Evolutionary conservation across 2,329 filamentous ascomycete species (phyloP).

Genomic region (Zasmidium cellare): DNA sequence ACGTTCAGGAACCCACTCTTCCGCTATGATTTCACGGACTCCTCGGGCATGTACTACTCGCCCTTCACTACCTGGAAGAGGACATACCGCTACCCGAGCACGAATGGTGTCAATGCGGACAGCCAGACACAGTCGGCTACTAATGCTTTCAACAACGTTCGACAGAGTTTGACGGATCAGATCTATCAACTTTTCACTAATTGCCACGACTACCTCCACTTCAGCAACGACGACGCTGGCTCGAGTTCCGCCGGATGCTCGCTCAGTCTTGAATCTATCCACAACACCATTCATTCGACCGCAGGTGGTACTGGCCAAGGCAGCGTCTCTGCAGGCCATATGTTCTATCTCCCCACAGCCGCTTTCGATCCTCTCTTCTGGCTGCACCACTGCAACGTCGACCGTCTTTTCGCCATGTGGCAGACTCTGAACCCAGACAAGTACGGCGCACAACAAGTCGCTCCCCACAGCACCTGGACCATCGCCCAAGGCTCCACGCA

Average conservation of each 20-base stretch:
- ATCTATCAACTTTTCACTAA: slow-evolving; percentile 28
- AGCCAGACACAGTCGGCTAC: slow-evolving; percentile 16
- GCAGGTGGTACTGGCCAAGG: slow-evolving; percentile 23
- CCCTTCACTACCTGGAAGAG: slow-evolving; percentile 24
- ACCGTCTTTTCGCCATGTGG: slow-evolving; percentile 37
- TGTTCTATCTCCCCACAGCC: slow-evolving; percentile 32
- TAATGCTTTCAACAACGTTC: slow-evolving; percentile 20
- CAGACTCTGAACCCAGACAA: slow-evolving; percentile 28
- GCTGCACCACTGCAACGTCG: slow-evolving; percentile 37
- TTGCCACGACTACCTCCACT: slow-evolving; percentile 26
- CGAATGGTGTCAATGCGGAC: slow-evolving; percentile 18
- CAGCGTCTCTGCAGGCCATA: slow-evolving; percentile 28
- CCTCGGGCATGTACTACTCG: slow-evolving; percentile 18
- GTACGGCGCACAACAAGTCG: slow-evolving; percentile 27
- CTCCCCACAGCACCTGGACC: slow-evolving; percentile 32
- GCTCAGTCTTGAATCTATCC: slow-evolving; percentile 28
- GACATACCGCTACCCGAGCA: slow-evolving; percentile 28
- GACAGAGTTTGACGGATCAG: slow-evolving; percentile 25
- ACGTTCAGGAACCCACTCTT: slow-evolving; percentile 30
- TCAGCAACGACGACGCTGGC: slow-evolving; percentile 26
- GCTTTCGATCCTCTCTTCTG: slow-evolving; percentile 37
- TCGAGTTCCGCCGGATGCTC: slow-evolving; percentile 23
- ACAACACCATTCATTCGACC: slow-evolving; percentile 29
- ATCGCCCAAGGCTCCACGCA: slow-evolving; percentile 27
- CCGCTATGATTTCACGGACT: slow-evolving; percentile 26